Evolutionary conservation across 164 flowering plant genomes (phyloP).

Genomic region (Kalanchoe fedtschenkoi): DNA sequence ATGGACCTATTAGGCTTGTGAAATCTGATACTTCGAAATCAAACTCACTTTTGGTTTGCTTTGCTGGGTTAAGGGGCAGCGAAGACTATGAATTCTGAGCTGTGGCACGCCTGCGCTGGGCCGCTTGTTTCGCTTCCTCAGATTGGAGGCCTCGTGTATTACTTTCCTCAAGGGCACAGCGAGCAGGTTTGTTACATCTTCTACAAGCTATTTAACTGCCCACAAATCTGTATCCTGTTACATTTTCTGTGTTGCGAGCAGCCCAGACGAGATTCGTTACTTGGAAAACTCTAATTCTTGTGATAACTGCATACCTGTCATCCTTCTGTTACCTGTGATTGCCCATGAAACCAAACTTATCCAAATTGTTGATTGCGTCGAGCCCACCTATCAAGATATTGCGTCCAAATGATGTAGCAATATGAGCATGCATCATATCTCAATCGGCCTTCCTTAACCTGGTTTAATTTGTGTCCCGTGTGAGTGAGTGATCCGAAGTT

Average conservation of each 20-base stretch:
- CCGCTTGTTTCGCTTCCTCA: constrained; percentile 90
- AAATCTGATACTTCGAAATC: too few species aligned
- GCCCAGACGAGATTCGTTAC: neutral
- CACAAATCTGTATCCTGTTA: too few species aligned
- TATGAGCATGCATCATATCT: too few species aligned
- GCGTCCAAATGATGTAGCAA: too few species aligned
- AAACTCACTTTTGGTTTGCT: too few species aligned
- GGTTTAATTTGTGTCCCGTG: too few species aligned
- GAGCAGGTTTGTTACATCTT: constrained; percentile 65
- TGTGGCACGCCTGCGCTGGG: constrained; percentile 99
- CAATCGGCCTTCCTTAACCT: too few species aligned
- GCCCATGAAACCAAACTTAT: neutral
- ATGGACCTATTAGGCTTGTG: too few species aligned
- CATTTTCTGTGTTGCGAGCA: neutral
- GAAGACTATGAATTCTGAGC: constrained; percentile 70
- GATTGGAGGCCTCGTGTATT: constrained; percentile 77
- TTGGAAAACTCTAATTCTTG: neutral
- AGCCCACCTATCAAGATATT: neutral
- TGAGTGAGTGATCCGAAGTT: too few species aligned
- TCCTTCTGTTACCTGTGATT: constrained; percentile 2
- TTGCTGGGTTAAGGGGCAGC: constrained; percentile 31
- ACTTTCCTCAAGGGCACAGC: constrained; percentile 98
- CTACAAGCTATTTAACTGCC: too few species aligned
- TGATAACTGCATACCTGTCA: neutral
- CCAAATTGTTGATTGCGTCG: neutral